Evolutionary conservation across 352 stramenopile species (phyloP), one percentile per base, ranked within the genome.

Genomic region (Globisporangium irregulare): DNA sequence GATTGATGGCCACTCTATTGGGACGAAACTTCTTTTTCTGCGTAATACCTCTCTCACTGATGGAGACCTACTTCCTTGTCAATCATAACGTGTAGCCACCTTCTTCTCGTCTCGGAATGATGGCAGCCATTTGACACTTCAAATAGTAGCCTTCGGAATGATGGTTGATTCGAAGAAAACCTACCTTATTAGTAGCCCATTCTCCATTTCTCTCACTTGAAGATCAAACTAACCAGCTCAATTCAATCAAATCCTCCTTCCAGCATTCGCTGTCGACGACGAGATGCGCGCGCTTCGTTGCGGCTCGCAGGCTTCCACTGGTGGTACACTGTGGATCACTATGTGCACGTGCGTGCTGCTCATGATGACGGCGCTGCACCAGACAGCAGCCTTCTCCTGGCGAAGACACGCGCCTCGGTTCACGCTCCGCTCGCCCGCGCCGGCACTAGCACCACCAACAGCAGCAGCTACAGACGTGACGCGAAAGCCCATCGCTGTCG

Each of bases 91-190:
- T 55, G 48, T 18, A 55, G 48, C 48, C 48, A 55, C 24, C 15
- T 22, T 24, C 8, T 55, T 55, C 9, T 9, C 18, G 14, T 27
- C 8, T 25, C 48, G n/a, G 48, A 27, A 25, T 55, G 48, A 55
- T 27, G 48, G 48, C 25, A 24, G 15, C 5, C 41, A 50, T 27
- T 55, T 55, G 48, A 55, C 48, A 18, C 8, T 15, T 8, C 8
- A 55, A 55, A 55, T 55, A 55, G 48, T 24, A 55, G n/a, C 48
- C 48, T 50, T 7, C 2, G 48, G 48, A 55, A 55, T 54, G 48
- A 54, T 55, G 48, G n/a, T 15, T 9, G 48, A 55, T 55, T 55
- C 7, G 0, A 14, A 54, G 1, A 10, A 25, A 43, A 43, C 36
- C 48, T 12, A 2, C 6, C 48, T 55, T 20, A 55, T 55, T 55